A percentile compares a stretch with the other conserved stretches of the same genome.
These are phyloP conservation scores for Diaporthe batatas DNA, from an alignment of 2,329 filamentous ascomycete species.

Conservation along the genomic window DNA sequence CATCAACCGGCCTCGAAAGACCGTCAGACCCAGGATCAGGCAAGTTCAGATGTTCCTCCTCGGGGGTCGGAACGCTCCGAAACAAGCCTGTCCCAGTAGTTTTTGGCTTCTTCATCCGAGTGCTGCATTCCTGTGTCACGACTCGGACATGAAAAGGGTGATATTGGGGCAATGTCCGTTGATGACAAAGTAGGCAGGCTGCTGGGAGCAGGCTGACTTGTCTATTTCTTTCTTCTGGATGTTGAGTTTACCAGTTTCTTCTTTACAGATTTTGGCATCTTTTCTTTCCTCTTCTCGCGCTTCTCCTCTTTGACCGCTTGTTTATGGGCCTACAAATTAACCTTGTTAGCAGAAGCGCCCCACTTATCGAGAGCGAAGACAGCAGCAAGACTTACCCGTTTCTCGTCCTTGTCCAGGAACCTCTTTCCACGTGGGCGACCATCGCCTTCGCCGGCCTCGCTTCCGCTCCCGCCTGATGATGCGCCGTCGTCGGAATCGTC, in stretches of 20 bases:
- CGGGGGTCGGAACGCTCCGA: conserved; percentile 44
- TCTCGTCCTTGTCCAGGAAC: conserved; percentile 92
- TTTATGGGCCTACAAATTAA: conserved; percentile 74
- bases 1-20: conserved; percentile 57
- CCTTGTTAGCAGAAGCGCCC: conserved; percentile 38
- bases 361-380: neutral
- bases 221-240: conserved; percentile 73
- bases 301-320: conserved; percentile 94
- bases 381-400: conserved; percentile 67
- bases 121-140: neutral
- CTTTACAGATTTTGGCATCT: conserved; percentile 97
- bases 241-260: conserved; percentile 81
- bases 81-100: conserved; percentile 38
- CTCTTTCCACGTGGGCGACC: conserved; percentile 82
- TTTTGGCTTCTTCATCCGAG: conserved; percentile 49
- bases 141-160: conserved; percentile 32
- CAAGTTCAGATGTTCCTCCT: conserved; percentile 56
- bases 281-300: conserved; percentile 90
- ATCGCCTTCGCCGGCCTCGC: conserved; percentile 72
- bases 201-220: neutral
- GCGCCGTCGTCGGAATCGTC: conserved; percentile 64
- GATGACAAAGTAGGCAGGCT: neutral
- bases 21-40: conserved; percentile 54
- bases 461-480: conserved; percentile 60
- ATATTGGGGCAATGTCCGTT: too few species aligned